phyloP scores from a whole-genome alignment of 2,329 filamentous ascomycete species.

The Ophiostoma himal-ulmi region DNA sequence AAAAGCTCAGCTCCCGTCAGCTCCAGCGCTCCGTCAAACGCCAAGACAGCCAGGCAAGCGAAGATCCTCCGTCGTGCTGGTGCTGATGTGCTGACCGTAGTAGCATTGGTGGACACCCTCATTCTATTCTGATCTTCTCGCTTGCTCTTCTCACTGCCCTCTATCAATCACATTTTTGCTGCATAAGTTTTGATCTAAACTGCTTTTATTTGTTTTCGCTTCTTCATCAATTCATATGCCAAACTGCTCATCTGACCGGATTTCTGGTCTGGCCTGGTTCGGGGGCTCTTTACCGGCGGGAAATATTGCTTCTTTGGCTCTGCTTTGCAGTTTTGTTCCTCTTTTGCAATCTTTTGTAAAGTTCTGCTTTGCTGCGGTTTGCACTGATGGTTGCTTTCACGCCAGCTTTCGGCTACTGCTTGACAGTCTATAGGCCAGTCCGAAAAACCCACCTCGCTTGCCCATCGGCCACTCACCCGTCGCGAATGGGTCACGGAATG shows the following conservation, averaged over 20 bases:
- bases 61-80: not conserved
- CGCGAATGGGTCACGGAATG: not conserved
- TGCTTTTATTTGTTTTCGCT: not conserved
- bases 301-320: not conserved
- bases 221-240: not conserved
- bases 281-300: not conserved
- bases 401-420: not conserved
- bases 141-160: not conserved
- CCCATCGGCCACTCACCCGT: not conserved
- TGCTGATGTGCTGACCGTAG: too few species aligned
- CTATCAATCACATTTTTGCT: not conserved
- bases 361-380: too few species aligned
- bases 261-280: not conserved
- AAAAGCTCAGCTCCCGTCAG: not conserved
- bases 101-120: not conserved
- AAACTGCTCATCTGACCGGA: not conserved
- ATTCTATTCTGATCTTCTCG: not conserved
- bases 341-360: not conserved
- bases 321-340: not conserved
- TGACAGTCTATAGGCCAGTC: not conserved
- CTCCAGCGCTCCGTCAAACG: not conserved
- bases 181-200: not conserved
- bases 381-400: not conserved
- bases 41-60: not conserved
- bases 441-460: not conserved